Evolutionary conservation across 2,329 filamentous ascomycete genomes (phyloP).

Genomic region (Xylaria digitata): DNA sequence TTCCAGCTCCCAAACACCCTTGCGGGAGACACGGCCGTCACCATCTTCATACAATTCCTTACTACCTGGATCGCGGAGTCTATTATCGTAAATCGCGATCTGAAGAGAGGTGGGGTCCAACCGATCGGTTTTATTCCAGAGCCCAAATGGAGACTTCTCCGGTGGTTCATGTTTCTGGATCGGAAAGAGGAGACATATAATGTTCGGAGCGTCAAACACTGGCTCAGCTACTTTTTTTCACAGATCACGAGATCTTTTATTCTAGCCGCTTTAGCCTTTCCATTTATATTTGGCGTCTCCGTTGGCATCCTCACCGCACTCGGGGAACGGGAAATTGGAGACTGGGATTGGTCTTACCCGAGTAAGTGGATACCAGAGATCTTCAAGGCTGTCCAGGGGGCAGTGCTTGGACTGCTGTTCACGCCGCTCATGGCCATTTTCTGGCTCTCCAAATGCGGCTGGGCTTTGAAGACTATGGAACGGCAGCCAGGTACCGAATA

Average conservation of each 20-base stretch:
- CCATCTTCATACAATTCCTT: constrained; percentile 62
- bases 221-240: constrained; percentile 51
- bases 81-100: constrained; percentile 60
- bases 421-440: constrained; percentile 62
- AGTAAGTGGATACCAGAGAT: constrained; percentile 59
- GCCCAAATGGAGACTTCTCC: constrained; percentile 50
- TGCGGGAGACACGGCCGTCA: constrained; percentile 62
- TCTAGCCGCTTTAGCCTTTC: constrained; percentile 54
- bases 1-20: constrained; percentile 63
- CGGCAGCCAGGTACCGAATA: constrained; percentile 11
- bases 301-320: constrained; percentile 57
- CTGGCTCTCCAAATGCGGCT: constrained; percentile 63
- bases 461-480: constrained; percentile 52
- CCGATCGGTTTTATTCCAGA: constrained; percentile 59
- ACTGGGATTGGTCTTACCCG: constrained; percentile 58
- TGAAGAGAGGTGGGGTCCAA: constrained; percentile 58
- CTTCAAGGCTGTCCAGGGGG: constrained; percentile 63
- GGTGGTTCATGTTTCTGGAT: constrained; percentile 60
- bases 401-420: constrained; percentile 57
- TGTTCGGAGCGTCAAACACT: constrained; percentile 47
- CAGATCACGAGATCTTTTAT: constrained; percentile 54
- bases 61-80: constrained; percentile 64
- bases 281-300: constrained; percentile 57
- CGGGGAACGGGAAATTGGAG: constrained; percentile 51
- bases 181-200: constrained; percentile 44